A percentile compares a stretch with the other conserved stretches of the same genome.
Conservation (phyloP, 1,139 yeast species). For the Pichia sp. region DNA sequence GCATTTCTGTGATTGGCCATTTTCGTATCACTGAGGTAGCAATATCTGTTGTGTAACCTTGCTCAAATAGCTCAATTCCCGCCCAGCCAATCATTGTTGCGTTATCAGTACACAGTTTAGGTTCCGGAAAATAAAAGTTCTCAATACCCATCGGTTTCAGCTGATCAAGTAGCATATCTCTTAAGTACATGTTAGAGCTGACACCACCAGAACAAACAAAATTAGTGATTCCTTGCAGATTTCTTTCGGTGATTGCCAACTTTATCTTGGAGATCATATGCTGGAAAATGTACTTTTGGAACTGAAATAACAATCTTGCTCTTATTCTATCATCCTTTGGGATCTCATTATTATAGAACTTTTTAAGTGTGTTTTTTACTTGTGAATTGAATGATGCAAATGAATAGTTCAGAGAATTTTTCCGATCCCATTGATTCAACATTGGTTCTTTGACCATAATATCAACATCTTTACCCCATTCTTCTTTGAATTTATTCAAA, state of each 20-base stretch:
- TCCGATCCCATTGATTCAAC: constrained; percentile 37
- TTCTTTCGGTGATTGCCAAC: constrained; percentile 31
- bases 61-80: constrained; percentile 77
- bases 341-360: constrained; percentile 15
- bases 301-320: constrained; percentile 45
- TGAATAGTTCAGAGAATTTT: constrained; percentile 47
- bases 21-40: constrained; percentile 53
- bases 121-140: constrained; percentile 56
- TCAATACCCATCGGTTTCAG: constrained; percentile 24
- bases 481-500: constrained; percentile 27
- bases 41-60: constrained; percentile 39
- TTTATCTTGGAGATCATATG: constrained; percentile 63
- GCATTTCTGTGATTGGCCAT: constrained; percentile 61
- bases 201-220: constrained; percentile 93
- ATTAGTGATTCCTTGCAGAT: constrained; percentile 31
- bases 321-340: constrained; percentile 21
- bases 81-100: constrained; percentile 98
- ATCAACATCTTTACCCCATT: constrained; percentile 24
- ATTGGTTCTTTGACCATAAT: constrained; percentile 46
- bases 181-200: constrained; percentile 60
- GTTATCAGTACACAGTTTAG: constrained; percentile 81
- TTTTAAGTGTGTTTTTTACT: constrained; percentile 30
- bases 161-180: constrained; percentile 39
- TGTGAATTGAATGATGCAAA: constrained; percentile 73
- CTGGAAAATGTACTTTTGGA: constrained; percentile 60